Evolutionary conservation across 163 green algal genomes (phyloP), one percentile per base, ranked within the genome.

Genomic region (Volvox carteri): DNA sequence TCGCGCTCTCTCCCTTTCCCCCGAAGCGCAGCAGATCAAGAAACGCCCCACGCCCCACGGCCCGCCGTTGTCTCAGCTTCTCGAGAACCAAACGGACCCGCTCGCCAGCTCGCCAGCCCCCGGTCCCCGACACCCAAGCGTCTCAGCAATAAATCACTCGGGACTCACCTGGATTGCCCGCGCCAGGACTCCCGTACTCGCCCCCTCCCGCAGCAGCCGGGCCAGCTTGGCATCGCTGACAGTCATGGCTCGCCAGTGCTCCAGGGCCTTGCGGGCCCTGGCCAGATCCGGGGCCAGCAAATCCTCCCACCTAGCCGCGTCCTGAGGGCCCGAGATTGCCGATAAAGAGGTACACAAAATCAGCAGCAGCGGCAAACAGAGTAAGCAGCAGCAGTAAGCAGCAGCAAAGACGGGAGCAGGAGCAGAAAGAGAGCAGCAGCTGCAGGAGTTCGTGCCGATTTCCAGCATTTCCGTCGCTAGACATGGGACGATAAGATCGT

Each of bases 211-310:
- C 35, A 98, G 89, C 41, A 94, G 92, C 21, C 87, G 68, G 1
- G 76, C 86, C 44, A 98, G 95, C 90, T 95, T 96, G 28, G 92
- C 93, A 70, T 97, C 93, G 28, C 92, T 93, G 14, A 92, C 90
- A 3, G 86, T 85, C 23, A 93, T 90, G 12, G 39, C 62, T 18
- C 92, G 92, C 95, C 94, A 97, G 0, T 90, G 85, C 50, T 95
- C 92, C 78, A 97, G 79, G 21, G 78, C 75, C 78, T 96, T 93
- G 41, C 90, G 75, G 1, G 94, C 95, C 28, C 84, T 81, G 1
- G 58, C 72, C 4, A 93, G 81, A n/a, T 97, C 94, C 6, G 89
- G 78, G 25, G 78, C 65, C 89, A 97, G 84, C 65, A 97, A 78
- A 0, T 94, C 92, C 35, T 93, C 91, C 85, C 90, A 93, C 19